phyloP scores from a whole-genome alignment of 306 rosid species.

The Begonia loranthoides region DNA sequence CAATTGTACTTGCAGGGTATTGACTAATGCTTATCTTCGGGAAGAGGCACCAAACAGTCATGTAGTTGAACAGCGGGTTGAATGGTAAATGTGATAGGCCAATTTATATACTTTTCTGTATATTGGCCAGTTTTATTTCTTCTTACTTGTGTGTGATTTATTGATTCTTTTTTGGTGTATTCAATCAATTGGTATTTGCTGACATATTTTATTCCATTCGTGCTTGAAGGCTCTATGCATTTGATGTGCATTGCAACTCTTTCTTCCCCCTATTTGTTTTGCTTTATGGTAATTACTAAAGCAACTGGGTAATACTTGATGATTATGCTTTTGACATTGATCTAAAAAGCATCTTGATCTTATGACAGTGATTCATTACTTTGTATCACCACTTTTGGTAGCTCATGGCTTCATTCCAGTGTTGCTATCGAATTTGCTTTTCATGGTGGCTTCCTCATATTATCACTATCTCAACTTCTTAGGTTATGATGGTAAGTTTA shows the following conservation, averaged over 20 bases:
- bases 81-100: conserved; percentile 44
- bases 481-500: conserved; percentile 88
- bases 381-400: conserved; percentile 81
- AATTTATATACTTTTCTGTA: background rate
- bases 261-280: conserved; percentile 96
- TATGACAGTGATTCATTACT: conserved; percentile 90
- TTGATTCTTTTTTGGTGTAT: too few relatives aligned
- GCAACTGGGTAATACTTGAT: conserved; percentile 4
- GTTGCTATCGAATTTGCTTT: conserved; percentile 82
- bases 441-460: conserved; percentile 90
- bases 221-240: conserved; percentile 80
- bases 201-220: conserved; percentile 5
- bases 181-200: background rate
- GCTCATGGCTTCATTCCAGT: conserved; percentile 93
- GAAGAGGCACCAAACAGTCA: conserved; percentile 97
- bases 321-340: conserved; percentile 6
- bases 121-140: background rate
- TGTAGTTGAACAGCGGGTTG: conserved; percentile 99
- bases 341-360: conserved; percentile 22
- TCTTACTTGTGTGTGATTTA: too few relatives aligned
- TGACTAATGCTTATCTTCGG: conserved; percentile 86
- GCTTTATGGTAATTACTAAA: conserved; percentile 55
- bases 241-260: conserved; percentile 99
- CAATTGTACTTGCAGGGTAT: conserved; percentile 43
- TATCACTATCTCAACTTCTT: conserved; percentile 96